Conservation (phyloP, 768 basidiomycete species). For the Phaeotremella skinneri region DNA sequence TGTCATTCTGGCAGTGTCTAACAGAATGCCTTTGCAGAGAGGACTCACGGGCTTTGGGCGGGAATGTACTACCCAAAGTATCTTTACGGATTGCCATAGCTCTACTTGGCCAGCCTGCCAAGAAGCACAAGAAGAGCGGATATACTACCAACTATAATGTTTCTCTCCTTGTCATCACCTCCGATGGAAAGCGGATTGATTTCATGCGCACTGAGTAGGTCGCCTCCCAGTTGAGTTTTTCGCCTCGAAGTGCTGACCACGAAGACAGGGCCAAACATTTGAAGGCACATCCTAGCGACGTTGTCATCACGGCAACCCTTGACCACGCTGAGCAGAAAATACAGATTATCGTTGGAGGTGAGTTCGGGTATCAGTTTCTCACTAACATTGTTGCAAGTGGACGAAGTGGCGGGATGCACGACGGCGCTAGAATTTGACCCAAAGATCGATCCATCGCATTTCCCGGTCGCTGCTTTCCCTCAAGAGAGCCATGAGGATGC, state of each 20-base stretch:
- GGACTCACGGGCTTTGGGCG: slow-evolving; percentile 60
- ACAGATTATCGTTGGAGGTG: slow-evolving; percentile 11
- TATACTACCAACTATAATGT: slow-evolving; percentile 56
- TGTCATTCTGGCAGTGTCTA: neutral
- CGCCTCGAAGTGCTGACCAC: slow-evolving; percentile 6
- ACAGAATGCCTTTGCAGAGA: slow-evolving; percentile 26
- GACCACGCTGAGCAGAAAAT: slow-evolving; percentile 68
- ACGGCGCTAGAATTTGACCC: slow-evolving; percentile 62
- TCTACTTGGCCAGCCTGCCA: slow-evolving; percentile 51
- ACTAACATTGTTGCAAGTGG: slow-evolving; percentile 56
- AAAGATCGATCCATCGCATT: slow-evolving; percentile 47
- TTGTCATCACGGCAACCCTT: slow-evolving; percentile 62
- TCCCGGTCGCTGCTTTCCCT: neutral
- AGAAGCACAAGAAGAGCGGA: slow-evolving; percentile 62
- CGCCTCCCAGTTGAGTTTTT: neutral
- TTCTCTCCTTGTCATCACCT: slow-evolving; percentile 58
- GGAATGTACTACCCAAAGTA: slow-evolving; percentile 68
- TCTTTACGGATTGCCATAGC: slow-evolving; percentile 58
- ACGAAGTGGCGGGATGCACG: slow-evolving; percentile 68
- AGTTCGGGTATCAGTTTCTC: slow-evolving; percentile 6
- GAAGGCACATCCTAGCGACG: slow-evolving; percentile 58
- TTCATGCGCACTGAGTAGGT: slow-evolving; percentile 73
- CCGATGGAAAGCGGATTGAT: slow-evolving; percentile 69
- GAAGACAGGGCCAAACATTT: slow-evolving; percentile 66
- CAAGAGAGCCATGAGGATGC: neutral